Conservation (phyloP, 805 yeast genomes). For the Diddensiella santjacobensis region DNA sequence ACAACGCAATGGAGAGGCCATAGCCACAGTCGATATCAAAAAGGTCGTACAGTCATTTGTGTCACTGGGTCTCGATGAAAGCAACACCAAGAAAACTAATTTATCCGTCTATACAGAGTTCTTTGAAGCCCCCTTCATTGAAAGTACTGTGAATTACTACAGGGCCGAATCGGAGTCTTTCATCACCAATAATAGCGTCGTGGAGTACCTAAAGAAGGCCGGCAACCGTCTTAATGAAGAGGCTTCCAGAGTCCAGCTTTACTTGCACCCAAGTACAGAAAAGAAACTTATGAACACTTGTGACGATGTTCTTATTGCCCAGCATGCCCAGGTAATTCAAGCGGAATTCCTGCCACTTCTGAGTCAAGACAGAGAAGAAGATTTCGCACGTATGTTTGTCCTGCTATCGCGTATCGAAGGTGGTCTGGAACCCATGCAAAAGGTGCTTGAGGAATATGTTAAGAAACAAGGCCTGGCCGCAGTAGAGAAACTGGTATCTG, state of each 20-base stretch:
- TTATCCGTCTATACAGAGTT: slow-evolving; percentile 73
- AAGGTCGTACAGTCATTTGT: slow-evolving; percentile 84
- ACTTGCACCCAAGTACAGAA: slow-evolving; percentile 82
- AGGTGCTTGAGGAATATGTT: slow-evolving; percentile 68
- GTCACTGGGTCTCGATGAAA: slow-evolving; percentile 82
- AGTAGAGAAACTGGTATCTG: slow-evolving; percentile 51
- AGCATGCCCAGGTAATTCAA: slow-evolving; percentile 73
- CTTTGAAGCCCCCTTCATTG: slow-evolving; percentile 74
- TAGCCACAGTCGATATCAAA: slow-evolving; percentile 61
- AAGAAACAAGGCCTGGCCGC: slow-evolving; percentile 59
- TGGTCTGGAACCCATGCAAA: slow-evolving; percentile 75
- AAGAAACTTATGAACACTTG: slow-evolving; percentile 70
- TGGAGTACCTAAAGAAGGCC: slow-evolving; percentile 86
- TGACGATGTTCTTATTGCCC: slow-evolving; percentile 70
- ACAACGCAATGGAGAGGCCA: slow-evolving; percentile 76
- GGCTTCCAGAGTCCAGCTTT: slow-evolving; percentile 67
- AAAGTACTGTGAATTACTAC: slow-evolving; percentile 54
- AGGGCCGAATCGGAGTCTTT: slow-evolving; percentile 62
- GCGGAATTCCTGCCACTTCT: slow-evolving; percentile 72
- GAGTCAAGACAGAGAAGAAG: slow-evolving; percentile 65
- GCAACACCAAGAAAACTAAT: slow-evolving; percentile 81
- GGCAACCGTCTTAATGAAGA: slow-evolving; percentile 81
- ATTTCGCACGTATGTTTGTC: slow-evolving; percentile 72
- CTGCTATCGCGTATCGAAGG: slow-evolving; percentile 73
- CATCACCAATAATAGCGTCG: slow-evolving; percentile 71